A percentile compares a stretch with the other conserved stretches of the same genome.
Conservation (phyloP, 768 basidiomycete species). For the Suillus plorans region DNA sequence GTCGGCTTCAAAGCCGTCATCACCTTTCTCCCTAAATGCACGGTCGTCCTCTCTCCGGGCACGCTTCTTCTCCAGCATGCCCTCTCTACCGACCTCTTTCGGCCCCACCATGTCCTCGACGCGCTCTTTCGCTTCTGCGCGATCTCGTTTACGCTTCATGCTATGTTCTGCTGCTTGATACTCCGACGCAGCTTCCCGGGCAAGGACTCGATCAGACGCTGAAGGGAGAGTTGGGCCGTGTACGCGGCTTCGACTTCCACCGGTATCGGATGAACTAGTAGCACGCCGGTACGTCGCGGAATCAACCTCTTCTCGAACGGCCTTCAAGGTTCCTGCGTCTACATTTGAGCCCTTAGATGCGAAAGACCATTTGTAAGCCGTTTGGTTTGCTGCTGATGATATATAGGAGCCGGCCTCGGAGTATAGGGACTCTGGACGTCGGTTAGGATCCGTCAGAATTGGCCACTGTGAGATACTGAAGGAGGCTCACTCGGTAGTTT, state of each 20-base stretch:
- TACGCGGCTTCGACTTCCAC: conserved; percentile 40
- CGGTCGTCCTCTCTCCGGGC: conserved; percentile 70
- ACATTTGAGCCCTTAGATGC: conserved; percentile 61
- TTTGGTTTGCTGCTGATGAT: conserved; percentile 63
- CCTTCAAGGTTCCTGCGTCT: conserved; percentile 57
- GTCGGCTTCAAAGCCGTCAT: conserved; percentile 76
- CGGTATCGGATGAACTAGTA: conserved; percentile 12
- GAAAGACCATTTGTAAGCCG: conserved; percentile 88
- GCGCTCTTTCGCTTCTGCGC: conserved; percentile 62
- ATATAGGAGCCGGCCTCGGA: conserved; percentile 56
- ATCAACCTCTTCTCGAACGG: conserved; percentile 58
- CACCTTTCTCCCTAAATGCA: conserved; percentile 67
- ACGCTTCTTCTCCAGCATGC: conserved; percentile 84
- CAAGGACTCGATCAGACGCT: conserved; percentile 65
- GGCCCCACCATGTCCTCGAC: conserved; percentile 80
- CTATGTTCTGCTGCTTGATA: conserved; percentile 49
- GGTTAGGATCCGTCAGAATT: conserved; percentile 2
- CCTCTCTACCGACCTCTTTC: conserved; percentile 79
- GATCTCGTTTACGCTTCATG: conserved; percentile 66
- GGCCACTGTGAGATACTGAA: not conserved
- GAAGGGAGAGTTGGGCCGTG: conserved; percentile 72
- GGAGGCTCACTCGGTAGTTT: conserved; percentile 55
- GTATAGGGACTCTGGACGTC: conserved; percentile 51
- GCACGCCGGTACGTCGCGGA: conserved; percentile 38
- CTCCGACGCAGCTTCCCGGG: conserved; percentile 62